Base-by-base conservation (phyloP, 768 basidiomycete genomes). In the Mycena leptocephala region DNA sequence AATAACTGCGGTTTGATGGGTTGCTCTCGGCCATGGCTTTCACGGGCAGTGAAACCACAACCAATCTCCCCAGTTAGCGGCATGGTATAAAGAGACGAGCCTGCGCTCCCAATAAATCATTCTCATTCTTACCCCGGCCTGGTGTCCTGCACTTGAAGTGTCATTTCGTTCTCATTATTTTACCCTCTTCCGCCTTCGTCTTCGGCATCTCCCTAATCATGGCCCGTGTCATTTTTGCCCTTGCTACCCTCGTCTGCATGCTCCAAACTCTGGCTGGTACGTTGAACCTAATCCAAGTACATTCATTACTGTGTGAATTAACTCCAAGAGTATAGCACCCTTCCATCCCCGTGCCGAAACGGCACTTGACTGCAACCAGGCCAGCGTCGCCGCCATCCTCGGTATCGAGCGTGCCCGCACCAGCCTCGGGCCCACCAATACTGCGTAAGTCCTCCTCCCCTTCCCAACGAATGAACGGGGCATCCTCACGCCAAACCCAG, bases 191-290 rank as follows among this genome's bases (percentile, higher is more conserved):
- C n/a, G n/a, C n/a, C n/a, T n/a, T n/a, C n/a, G n/a, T n/a, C n/a
- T 28, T 16, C 58, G 14, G 22, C 30, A 2, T 30, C 28, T 35
- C 28, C 9, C 24, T 30, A 4, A 28, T 20, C 51, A 74, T 61
- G 65, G 35, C 63, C 35, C 72, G 58, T n/a, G 7, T 74, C 28
- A 3, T 74, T 20, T 61, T 68, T 43, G 18, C 41, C 18, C 41
- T 74, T 30, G n/a, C 63, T 2, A 7, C 66, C 3, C 22, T 74
- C 22, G 7, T 55, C 5, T 61, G 65, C 51, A 55, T 68, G 67
- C 61, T 74, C 41, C 56, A 74, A 24, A 37, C 61, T 28, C 28
- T 53, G 16, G 74, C 67, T 26, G 74, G 74, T 70, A 18, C 0
- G 68, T 53, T 5, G 5, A 2, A 33, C 30, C 18, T 20, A 2